Percentiles rank a stretch among this genome's conserved stretches.
Conservation (phyloP, 2,329 filamentous ascomycete genomes). For the Colletotrichum sp. region DNA sequence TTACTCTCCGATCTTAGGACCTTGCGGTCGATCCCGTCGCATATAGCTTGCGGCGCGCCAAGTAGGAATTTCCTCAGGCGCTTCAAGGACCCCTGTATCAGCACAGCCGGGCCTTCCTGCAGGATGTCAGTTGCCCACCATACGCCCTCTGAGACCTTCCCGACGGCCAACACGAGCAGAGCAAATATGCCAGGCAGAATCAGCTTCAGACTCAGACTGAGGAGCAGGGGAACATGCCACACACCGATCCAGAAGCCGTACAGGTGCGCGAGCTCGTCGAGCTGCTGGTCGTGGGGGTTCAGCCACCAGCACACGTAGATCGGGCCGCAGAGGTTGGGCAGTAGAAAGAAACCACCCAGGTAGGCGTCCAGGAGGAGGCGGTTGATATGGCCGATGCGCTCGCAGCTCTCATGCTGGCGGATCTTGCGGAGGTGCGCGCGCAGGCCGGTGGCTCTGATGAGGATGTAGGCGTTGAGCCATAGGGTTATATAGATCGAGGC, state of each 20-base stretch:
- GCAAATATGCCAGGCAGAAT: not conserved
- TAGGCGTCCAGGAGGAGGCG: slow-evolving; percentile 1
- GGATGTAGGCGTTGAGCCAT: not conserved
- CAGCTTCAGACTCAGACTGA: not conserved
- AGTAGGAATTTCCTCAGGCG: not conserved
- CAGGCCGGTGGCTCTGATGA: not conserved
- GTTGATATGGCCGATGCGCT: not conserved
- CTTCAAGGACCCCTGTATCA: not conserved
- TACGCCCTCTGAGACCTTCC: not conserved
- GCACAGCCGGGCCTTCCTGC: not conserved
- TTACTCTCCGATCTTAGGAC: not conserved
- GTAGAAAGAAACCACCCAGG: slow-evolving; percentile 1
- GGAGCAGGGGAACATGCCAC: not conserved
- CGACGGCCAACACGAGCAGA: not conserved
- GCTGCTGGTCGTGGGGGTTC: not conserved
- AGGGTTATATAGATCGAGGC: not conserved
- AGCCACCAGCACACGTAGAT: not conserved
- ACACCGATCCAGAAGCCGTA: slow-evolving; percentile 11
- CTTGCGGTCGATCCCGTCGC: not conserved
- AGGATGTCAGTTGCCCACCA: not conserved
- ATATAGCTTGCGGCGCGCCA: not conserved
- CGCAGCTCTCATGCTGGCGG: not conserved
- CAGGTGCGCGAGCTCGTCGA: slow-evolving; percentile 3
- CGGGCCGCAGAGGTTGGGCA: slow-evolving; percentile 6
- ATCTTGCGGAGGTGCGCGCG: not conserved